phyloP scores from a whole-genome alignment of 1,284 basidiomycete species.

The Filobasidium uniguttulatum region DNA sequence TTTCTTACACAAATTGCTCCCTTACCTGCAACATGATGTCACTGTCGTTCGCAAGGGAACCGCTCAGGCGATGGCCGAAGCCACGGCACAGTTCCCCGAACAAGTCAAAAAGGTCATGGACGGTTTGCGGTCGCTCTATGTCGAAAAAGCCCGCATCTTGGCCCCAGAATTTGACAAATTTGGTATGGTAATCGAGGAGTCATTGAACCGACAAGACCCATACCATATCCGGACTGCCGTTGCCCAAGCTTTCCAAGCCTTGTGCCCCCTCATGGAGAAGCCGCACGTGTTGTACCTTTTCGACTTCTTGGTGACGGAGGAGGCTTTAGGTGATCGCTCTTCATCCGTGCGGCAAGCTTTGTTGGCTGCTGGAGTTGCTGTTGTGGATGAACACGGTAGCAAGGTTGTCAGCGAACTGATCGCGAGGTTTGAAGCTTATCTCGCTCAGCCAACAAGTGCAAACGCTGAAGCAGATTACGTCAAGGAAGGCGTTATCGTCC shows the following conservation, averaged over 20 bases:
- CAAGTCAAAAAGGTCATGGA: slow-evolving; percentile 44
- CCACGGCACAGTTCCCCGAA: slow-evolving; percentile 59
- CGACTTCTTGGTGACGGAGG: slow-evolving; percentile 67
- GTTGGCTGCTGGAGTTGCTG: slow-evolving; percentile 66
- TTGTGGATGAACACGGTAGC: slow-evolving; percentile 75
- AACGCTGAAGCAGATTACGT: slow-evolving; percentile 71
- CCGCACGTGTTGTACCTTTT: slow-evolving; percentile 66
- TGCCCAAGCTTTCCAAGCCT: slow-evolving; percentile 53
- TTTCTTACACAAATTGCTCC: slow-evolving; percentile 52
- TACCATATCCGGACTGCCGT: slow-evolving; percentile 74
- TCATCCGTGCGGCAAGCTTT: slow-evolving; percentile 72
- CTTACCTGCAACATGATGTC: slow-evolving; percentile 64
- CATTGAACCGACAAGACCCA: slow-evolving; percentile 80
- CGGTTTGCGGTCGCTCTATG: slow-evolving; percentile 58
- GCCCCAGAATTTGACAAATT: slow-evolving; percentile 82
- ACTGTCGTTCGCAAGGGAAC: slow-evolving; percentile 63
- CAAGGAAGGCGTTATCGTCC: slow-evolving; percentile 87
- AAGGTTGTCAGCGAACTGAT: slow-evolving; percentile 63
- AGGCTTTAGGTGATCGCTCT: slow-evolving; percentile 76
- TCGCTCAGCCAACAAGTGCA: slow-evolving; percentile 49
- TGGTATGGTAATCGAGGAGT: slow-evolving; percentile 86
- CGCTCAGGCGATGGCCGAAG: slow-evolving; percentile 65
- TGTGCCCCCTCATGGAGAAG: slow-evolving; percentile 56
- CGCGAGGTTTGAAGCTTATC: slow-evolving; percentile 67
- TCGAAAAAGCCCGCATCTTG: slow-evolving; percentile 74